These are phyloP conservation scores for Chimonanthus praecox DNA, from an alignment of 164 flowering plant genomes.

Conservation along the genomic window DNA sequence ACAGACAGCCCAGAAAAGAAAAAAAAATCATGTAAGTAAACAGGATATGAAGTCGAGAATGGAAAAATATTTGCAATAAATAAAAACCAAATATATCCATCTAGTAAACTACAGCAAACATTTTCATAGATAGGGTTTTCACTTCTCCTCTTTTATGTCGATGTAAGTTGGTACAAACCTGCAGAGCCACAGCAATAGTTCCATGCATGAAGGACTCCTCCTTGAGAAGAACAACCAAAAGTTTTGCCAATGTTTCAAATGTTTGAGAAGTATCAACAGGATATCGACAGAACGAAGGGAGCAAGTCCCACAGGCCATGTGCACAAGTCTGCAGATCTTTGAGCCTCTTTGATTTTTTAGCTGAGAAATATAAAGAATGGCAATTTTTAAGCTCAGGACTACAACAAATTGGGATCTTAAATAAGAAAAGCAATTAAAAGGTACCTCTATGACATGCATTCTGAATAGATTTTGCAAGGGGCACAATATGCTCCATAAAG, in stretches of 20 bases:
- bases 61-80: not conserved
- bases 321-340: slow-evolving; percentile 53
- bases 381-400: not conserved
- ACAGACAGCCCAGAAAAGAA: not conserved
- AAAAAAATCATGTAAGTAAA: not conserved
- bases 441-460: slow-evolving; percentile 55
- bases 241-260: slow-evolving; percentile 38
- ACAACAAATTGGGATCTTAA: not conserved
- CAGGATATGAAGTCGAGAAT: not conserved
- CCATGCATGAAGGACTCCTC: slow-evolving; percentile 44
- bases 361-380: slow-evolving; percentile 31
- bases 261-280: slow-evolving; percentile 54
- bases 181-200: slow-evolving; percentile 49
- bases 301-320: slow-evolving; percentile 54
- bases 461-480: slow-evolving; percentile 64
- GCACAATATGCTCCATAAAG: slow-evolving; percentile 66
- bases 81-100: not conserved
- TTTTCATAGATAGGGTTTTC: not conserved
- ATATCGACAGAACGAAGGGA: slow-evolving; percentile 72
- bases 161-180: slow-evolving; percentile 33
- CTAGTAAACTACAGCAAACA: not conserved
- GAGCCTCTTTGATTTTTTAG: slow-evolving; percentile 36
- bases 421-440: slow-evolving; percentile 2
- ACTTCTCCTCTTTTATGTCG: not conserved
- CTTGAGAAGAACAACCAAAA: slow-evolving; percentile 40